phyloP scores from a whole-genome alignment of 306 rosid species.

The Senna tora region DNA sequence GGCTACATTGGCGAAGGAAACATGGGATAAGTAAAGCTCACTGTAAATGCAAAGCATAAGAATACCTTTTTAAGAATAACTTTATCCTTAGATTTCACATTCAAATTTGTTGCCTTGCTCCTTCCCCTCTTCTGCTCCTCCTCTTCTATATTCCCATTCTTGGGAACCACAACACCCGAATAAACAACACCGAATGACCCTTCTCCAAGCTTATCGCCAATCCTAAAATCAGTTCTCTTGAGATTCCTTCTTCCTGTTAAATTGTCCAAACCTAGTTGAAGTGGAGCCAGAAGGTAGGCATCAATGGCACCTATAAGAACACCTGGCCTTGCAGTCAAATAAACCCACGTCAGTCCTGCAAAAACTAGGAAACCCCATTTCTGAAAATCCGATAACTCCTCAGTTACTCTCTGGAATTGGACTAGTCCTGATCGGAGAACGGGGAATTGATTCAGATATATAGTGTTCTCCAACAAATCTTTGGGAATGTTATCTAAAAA shows the following conservation, averaged over 20 bases:
- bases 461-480: slow-evolving; percentile 43
- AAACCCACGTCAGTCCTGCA: slow-evolving; percentile 76
- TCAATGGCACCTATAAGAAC: slow-evolving; percentile 92
- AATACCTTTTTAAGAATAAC: slow-evolving; percentile 92
- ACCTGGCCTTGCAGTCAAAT: slow-evolving; percentile 91
- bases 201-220: slow-evolving; percentile 85
- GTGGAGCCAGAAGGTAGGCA: slow-evolving; percentile 87
- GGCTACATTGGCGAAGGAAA: slow-evolving; percentile 9
- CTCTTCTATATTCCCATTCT: slow-evolving; percentile 49
- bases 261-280: slow-evolving; percentile 71
- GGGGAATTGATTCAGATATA: slow-evolving; percentile 60
- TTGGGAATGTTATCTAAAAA: slow-evolving; percentile 52
- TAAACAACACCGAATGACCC: slow-evolving; percentile 94
- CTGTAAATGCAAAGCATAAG: not conserved
- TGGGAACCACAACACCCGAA: slow-evolving; percentile 72
- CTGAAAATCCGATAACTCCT: slow-evolving; percentile 62
- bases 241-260: slow-evolving; percentile 72
- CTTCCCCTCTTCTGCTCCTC: slow-evolving; percentile 51
- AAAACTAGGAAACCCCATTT: slow-evolving; percentile 62
- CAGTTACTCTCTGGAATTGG: slow-evolving; percentile 54
- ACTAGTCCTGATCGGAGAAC: slow-evolving; percentile 56
- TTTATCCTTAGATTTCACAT: slow-evolving; percentile 64
- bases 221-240: slow-evolving; percentile 67
- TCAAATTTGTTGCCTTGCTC: slow-evolving; percentile 44
- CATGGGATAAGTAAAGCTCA: slow-evolving; percentile 4